These are phyloP conservation scores for Cylindricascospora bacillispora DNA, from an alignment of 1,139 yeast genomes.

Conservation along the genomic window DNA sequence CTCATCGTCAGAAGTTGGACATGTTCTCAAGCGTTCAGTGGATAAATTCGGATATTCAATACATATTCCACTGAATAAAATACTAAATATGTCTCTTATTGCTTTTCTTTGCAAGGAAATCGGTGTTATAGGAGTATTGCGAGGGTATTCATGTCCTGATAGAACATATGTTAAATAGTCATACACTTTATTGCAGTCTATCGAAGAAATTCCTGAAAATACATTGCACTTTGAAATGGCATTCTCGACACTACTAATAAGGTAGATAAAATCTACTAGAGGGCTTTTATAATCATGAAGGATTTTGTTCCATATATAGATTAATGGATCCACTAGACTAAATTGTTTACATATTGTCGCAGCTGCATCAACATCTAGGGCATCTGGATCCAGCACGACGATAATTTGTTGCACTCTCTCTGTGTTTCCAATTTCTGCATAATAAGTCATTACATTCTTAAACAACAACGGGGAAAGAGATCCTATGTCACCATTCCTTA, in stretches of 20 bases:
- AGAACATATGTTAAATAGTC: slow-evolving; percentile 56
- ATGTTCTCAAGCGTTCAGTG: slow-evolving; percentile 13
- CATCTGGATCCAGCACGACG: slow-evolving; percentile 47
- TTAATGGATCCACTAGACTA: slow-evolving; percentile 44
- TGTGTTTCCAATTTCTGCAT: slow-evolving; percentile 31
- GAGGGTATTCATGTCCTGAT: slow-evolving; percentile 71
- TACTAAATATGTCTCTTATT: slow-evolving; percentile 36
- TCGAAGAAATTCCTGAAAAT: slow-evolving; percentile 17
- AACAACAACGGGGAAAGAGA: slow-evolving; percentile 51
- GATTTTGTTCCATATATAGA: slow-evolving; percentile 56
- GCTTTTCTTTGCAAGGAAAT: slow-evolving; percentile 24
- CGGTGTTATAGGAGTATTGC: slow-evolving; percentile 36
- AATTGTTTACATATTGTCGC: slow-evolving; percentile 44
- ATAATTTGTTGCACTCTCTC: slow-evolving; percentile 49
- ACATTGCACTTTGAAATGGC: not conserved
- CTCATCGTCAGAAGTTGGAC: slow-evolving; percentile 13
- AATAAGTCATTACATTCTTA: slow-evolving; percentile 42
- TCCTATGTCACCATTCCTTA: slow-evolving; percentile 35
- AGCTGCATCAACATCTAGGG: slow-evolving; percentile 66
- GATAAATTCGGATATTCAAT: slow-evolving; percentile 35
- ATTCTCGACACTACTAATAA: not conserved
- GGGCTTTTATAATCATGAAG: slow-evolving; percentile 61
- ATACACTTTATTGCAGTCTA: slow-evolving; percentile 24
- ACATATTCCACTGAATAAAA: slow-evolving; percentile 42
- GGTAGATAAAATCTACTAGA: slow-evolving; percentile 31